These are phyloP conservation scores for Sordariomycetes sp. DNA, from an alignment of 2,329 filamentous ascomycete species.

Conservation along the genomic window DNA sequence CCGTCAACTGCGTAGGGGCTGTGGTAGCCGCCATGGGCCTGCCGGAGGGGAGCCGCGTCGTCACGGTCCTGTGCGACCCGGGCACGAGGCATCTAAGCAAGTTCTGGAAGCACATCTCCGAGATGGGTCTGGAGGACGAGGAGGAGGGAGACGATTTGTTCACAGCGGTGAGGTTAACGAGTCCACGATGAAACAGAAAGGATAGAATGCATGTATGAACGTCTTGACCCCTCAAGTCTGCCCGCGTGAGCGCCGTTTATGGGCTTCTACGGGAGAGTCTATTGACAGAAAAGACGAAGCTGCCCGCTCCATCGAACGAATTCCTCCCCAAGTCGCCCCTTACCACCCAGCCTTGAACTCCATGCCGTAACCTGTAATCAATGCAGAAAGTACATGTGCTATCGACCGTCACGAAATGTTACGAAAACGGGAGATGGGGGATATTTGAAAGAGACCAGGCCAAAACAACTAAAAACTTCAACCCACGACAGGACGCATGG, in stretches of 20 bases:
- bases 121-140: conserved; percentile 55
- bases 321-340: not conserved
- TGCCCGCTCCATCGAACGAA: not conserved
- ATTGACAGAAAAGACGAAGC: not conserved
- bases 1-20: conserved; percentile 89
- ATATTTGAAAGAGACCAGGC: not conserved
- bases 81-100: conserved; percentile 75
- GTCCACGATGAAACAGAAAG: not conserved
- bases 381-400: not conserved
- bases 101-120: conserved; percentile 67
- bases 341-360: not conserved
- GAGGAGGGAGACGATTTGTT: conserved; percentile 36
- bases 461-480: not conserved
- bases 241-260: not conserved
- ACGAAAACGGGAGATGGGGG: not conserved
- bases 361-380: not conserved
- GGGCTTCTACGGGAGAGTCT: not conserved
- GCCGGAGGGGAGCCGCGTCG: conserved; percentile 52
- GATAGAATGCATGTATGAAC: conserved; percentile 4
- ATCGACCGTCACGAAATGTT: not conserved
- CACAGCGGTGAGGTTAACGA: conserved; percentile 33
- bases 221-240: not conserved
- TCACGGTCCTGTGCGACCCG: conserved; percentile 80
- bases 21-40: conserved; percentile 56
- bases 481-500: not conserved